Evolutionary conservation across 2,329 filamentous ascomycete genomes (phyloP).

Genomic region (Macrophomina pseudophaseolina): DNA sequence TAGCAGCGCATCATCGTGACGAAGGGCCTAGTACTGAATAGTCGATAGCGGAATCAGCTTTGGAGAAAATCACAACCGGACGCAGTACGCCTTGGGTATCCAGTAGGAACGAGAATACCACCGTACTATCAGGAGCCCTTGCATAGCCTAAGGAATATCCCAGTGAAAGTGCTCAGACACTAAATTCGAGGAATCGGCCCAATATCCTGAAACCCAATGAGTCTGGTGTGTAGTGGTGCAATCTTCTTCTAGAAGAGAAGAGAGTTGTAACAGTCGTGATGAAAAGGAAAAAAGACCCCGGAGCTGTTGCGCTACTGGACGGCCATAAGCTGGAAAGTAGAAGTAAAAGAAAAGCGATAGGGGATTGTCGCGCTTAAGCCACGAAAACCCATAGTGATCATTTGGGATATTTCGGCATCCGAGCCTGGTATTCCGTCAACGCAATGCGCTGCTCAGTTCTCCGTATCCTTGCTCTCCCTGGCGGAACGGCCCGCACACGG

Average conservation of each 20-base stretch:
- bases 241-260: background rate
- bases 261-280: background rate
- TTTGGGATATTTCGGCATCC: background rate
- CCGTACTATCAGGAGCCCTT: background rate
- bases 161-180: background rate
- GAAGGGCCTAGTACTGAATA: conserved; percentile 5
- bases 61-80: background rate
- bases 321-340: background rate
- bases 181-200: no score
- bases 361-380: no score
- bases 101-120: background rate
- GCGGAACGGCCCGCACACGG: background rate
- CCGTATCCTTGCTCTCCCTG: background rate
- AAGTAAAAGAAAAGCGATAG: background rate
- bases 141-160: background rate
- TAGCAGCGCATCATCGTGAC: background rate
- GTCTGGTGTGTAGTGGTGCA: background rate
- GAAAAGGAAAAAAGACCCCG: background rate
- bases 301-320: background rate
- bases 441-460: background rate
- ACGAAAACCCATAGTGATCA: no score
- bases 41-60: background rate
- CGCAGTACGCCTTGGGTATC: background rate
- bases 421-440: no score
- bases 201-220: background rate